Conservation (phyloP, 2,329 filamentous ascomycete genomes). For the Arthrobotrys conoides region DNA sequence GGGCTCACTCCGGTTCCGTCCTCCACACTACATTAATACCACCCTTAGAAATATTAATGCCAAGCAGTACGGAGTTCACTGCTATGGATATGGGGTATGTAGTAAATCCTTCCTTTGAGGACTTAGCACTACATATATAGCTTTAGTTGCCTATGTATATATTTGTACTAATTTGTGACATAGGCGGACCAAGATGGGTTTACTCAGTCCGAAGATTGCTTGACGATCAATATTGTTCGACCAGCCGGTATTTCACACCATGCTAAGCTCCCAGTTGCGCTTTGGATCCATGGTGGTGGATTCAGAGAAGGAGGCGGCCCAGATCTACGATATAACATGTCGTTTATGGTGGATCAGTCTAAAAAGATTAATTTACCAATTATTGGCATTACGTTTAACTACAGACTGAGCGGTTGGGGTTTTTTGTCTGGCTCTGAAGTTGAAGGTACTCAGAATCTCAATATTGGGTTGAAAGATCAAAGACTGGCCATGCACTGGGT, state of each 20-base stretch:
- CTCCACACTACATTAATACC: conserved; percentile 65
- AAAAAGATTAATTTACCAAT: conserved; percentile 72
- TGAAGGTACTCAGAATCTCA: conserved; percentile 69
- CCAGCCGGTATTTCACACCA: conserved; percentile 53
- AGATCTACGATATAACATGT: conserved; percentile 76
- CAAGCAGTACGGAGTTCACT: conserved; percentile 65
- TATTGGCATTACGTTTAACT: conserved; percentile 72
- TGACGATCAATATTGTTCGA: conserved; percentile 66
- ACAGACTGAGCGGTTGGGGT: conserved; percentile 71
- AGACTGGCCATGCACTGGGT: conserved; percentile 75
- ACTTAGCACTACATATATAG: background rate
- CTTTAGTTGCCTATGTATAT: no score
- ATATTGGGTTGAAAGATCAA: conserved; percentile 77
- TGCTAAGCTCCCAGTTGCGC: conserved; percentile 64
- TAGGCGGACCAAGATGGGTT: conserved; percentile 59
- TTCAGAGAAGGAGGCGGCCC: conserved; percentile 70
- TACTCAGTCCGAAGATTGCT: conserved; percentile 64
- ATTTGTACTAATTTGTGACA: conserved; percentile 7
- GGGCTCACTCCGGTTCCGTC: conserved; percentile 70
- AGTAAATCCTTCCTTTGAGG: conserved; percentile 56
- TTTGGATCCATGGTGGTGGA: conserved; percentile 69
- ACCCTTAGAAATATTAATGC: conserved; percentile 64
- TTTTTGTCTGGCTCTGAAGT: conserved; percentile 71
- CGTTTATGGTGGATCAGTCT: conserved; percentile 73
- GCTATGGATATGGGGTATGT: conserved; percentile 64